Conservation (phyloP, 2,329 filamentous ascomycete species). For the Pseudocercospora ulei region DNA sequence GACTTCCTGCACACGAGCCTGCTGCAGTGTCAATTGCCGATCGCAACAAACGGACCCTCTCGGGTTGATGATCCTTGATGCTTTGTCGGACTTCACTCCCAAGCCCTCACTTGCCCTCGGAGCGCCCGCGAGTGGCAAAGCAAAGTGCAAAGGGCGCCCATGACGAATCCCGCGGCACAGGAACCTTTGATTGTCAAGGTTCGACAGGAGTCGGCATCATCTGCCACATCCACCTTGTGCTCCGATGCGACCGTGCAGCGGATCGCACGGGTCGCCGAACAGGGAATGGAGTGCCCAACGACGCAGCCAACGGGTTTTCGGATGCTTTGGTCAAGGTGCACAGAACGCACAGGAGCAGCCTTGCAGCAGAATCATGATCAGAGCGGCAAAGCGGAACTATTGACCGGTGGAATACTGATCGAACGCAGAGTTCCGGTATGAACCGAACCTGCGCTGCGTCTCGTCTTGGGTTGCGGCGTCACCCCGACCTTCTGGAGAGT, state of each 20-base stretch:
- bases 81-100: constrained; percentile 4
- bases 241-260: neutral
- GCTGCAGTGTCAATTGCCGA: constrained; percentile 7
- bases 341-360: too few relatives aligned
- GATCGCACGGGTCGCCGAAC: constrained; percentile 6
- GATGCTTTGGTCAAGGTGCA: too few relatives aligned
- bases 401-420: too few relatives aligned
- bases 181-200: neutral
- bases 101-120: neutral
- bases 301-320: neutral
- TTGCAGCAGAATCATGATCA: too few relatives aligned
- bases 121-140: neutral
- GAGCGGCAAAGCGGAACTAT: too few relatives aligned
- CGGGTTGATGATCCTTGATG: constrained; percentile 3
- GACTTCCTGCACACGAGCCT: too few relatives aligned
- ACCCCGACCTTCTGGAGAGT: neutral
- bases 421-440: too few relatives aligned
- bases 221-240: constrained; percentile 3
- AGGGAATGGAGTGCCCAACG: constrained; percentile 1
- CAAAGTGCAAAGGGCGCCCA: neutral
- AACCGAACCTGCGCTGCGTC: too few relatives aligned
- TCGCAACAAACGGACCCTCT: neutral
- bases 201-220: neutral
- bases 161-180: neutral
- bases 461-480: too few relatives aligned